Base-by-base conservation (phyloP, 2,329 filamentous ascomycete species). In the Sporothrix curviconia region DNA sequence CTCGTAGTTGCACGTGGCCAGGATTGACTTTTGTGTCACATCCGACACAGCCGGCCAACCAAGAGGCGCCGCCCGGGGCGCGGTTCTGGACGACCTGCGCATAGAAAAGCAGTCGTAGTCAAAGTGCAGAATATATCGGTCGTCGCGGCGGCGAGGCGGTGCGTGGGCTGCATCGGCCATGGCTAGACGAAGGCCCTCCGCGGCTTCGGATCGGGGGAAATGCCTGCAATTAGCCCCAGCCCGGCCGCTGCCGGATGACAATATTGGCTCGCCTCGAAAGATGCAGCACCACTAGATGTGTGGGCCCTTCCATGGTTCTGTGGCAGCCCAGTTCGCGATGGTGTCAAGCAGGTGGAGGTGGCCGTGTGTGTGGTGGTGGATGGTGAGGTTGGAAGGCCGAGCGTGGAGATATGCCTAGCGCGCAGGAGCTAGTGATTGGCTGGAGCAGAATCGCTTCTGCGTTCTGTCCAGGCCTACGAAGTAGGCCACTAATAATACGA, bases 81-180 rank as follows among this genome's bases (percentile, higher is more conserved):
- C 88, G 86, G 62, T 86, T 86, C 72, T 96, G 91, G 64, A 94
- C 86, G 8, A 94, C 91, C 51, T 90, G 90, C 22, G 92, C 92
- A 70, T 97, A 97, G 76, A 97, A n/a, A n/a, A 97, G 75, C 90
- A 95, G 74, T 92, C 89, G 69, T 91, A 89, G 71, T 89, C 84
- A 74, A 95, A 92, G 71, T 95, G 90, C 61, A 95, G 74, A 67
- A 95, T 86, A 67, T 90, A 76, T 65, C 88, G 81, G 66, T 79
- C 75, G 67, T 89, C 81, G 67, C 80, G 81, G 66, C 80, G 72
- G 14, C 22, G 49, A 7, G 42, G 7, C 15, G 22, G 28, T 8
- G 15, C 25, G 6, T 19, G 11, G 11, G 32, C n/a, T n/a, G n/a
- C 34, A 1, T 6, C 17, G n/a, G 7, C 34, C 24, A 43, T 32